Evolutionary conservation across 2,329 filamentous ascomycete species (phyloP), one percentile per base, ranked within the genome.

Genomic region (Epicoccum nigrum): DNA sequence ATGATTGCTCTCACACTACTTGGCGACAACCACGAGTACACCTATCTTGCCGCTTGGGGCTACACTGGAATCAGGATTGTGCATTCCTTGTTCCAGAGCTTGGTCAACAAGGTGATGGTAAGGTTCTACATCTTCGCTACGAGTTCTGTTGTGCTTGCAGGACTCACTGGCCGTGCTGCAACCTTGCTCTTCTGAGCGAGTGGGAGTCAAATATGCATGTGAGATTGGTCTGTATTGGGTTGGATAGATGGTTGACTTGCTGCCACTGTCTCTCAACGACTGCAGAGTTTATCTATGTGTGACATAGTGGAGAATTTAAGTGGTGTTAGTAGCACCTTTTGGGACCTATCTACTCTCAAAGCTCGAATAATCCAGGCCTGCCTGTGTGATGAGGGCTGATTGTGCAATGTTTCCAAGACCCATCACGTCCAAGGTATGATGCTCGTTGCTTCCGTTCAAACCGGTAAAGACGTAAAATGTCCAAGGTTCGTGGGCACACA

Each of bases 31-130:
- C 43, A 52, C 16, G 49, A 52, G 21, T 52, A 47, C 44, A 52
- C 49, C 4, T 52, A 52, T 11, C 49, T 52, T 12, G 49, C 49
- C 28, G 49, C 49, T 3, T 52, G 49, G 49, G 49, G 49, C 43
- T 52, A 52, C 23, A 52, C 49, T 19, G 44, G 49, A 28, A 13
- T 52, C 20, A 47, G 49, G 20, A 52, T 47, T 15, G 43, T 47
- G 3, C 49, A 52, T 15, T 52, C 49, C 13, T 27, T 52, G 13
- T 52, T 52, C 44, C 49, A 52, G 49, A 52, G 49, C 21, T 33
- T 52, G 49, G 33, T 52, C 33, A 52, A 52, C 27, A 52, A 47
- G 28, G 39, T 52, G 16, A 27, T 39, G 13, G 28, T 21, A 9
- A 52, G 49, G 33, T 52, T 52, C 38, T 52, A 47, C 33, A 52